Evolutionary conservation across 1,284 basidiomycete genomes (phyloP).

Genomic region (Trametes hirsuta): DNA sequence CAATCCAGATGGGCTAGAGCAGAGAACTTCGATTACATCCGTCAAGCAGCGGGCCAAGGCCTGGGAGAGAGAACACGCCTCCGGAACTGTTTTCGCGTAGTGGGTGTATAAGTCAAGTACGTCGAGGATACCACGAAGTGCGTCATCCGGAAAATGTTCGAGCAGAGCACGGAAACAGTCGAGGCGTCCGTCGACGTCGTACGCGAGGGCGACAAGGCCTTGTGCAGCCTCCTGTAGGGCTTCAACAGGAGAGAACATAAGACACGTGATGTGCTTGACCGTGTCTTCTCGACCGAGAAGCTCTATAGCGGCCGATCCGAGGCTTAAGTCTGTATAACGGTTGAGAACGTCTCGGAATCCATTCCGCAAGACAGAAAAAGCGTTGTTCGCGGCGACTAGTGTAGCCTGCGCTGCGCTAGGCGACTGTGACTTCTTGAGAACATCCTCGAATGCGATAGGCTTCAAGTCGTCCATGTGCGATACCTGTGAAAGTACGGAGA

Average conservation of each 20-base stretch:
- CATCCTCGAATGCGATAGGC: conserved; percentile 48
- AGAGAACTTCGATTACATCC: conserved; percentile 88
- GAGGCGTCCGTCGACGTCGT: conserved; percentile 82
- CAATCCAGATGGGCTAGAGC: conserved; percentile 70
- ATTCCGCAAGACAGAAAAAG: conserved; percentile 56
- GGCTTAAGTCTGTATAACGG: conserved; percentile 61
- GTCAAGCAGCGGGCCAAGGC: conserved; percentile 89
- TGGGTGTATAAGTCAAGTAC: conserved; percentile 70
- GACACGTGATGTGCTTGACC: conserved; percentile 59
- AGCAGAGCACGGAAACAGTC: conserved; percentile 86
- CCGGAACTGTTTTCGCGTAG: conserved; percentile 68
- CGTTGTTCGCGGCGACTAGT: conserved; percentile 59
- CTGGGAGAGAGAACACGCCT: conserved; percentile 85
- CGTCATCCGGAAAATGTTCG: conserved; percentile 60
- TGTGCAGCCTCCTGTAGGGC: conserved; percentile 76
- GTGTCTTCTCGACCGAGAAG: conserved; percentile 57
- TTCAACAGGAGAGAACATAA: conserved; percentile 83
- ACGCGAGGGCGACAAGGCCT: conserved; percentile 77
- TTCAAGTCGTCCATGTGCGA: conserved; percentile 71
- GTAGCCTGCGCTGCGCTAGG: conserved; percentile 32
- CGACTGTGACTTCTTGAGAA: conserved; percentile 38
- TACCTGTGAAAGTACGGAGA: conserved; percentile 58
- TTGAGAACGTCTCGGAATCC: conserved; percentile 68
- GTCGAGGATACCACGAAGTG: conserved; percentile 70
- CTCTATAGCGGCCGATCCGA: conserved; percentile 50